phyloP scores from a whole-genome alignment of 2,329 filamentous ascomycete genomes.

The Pseudovirgaria hyperparasitica region DNA sequence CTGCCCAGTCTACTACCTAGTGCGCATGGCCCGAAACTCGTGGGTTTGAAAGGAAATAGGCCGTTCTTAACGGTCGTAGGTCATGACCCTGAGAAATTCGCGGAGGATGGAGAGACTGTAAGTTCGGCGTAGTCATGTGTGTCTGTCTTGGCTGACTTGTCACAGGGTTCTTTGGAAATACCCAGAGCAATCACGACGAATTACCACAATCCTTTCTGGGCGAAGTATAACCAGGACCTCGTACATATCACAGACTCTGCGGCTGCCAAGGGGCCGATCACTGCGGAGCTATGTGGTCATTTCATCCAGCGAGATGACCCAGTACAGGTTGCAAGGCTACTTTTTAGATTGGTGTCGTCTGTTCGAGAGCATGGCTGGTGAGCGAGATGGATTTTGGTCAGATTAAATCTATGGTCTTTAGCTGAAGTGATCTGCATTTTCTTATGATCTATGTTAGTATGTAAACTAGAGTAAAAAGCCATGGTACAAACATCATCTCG shows the following conservation, averaged over 20 bases:
- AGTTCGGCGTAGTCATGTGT: conserved; percentile 1
- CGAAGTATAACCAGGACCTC: conserved; percentile 40
- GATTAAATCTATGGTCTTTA: too few species aligned
- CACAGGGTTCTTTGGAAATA: conserved; percentile 16
- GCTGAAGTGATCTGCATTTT: too few species aligned
- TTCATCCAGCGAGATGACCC: conserved; percentile 45
- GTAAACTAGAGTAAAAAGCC: too few species aligned
- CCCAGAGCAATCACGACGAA: conserved; percentile 30
- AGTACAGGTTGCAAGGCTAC: conserved; percentile 31
- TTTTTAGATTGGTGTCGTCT: too few species aligned
- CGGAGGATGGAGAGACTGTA: conserved; percentile 28
- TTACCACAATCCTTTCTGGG: conserved; percentile 43
- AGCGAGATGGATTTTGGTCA: too few species aligned
- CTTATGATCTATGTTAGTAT: too few species aligned
- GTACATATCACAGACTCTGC: conserved; percentile 28
- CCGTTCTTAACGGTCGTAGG: conserved; percentile 39
- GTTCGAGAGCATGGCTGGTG: too few species aligned
- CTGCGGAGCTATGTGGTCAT: conserved; percentile 38
- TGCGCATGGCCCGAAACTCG: conserved; percentile 29
- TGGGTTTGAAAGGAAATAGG: conserved; percentile 19
- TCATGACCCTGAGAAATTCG: conserved; percentile 41
- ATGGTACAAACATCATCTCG: too few species aligned
- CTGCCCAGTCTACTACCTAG: conserved; percentile 31
- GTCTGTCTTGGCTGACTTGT: conserved; percentile 1
- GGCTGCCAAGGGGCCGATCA: conserved; percentile 31